A percentile compares a stretch with the other conserved stretches of the same genome.
phyloP scores from a whole-genome alignment of 331 rosid genomes.

The Telfairia occidentalis region DNA sequence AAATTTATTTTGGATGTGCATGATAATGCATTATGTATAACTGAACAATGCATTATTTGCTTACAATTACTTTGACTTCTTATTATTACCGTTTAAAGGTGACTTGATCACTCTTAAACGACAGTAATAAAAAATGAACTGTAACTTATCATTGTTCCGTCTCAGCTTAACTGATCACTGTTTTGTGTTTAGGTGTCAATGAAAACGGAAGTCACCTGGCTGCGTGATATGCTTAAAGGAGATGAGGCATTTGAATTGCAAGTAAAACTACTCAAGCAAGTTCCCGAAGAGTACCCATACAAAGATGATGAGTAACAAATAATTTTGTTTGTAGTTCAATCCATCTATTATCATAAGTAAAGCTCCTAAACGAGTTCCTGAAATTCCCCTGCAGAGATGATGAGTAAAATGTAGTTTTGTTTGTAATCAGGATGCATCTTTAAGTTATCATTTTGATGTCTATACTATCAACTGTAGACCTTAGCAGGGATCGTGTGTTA shows the following conservation, averaged over 20 bases:
- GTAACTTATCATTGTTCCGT: neutral
- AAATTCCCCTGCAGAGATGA: too few species aligned
- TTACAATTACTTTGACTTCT: neutral
- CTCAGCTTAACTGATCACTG: too few species aligned
- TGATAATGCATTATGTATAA: neutral
- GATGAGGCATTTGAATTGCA: slow-evolving; percentile 88
- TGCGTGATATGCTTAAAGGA: slow-evolving; percentile 85
- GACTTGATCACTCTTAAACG: neutral
- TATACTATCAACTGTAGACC: too few species aligned
- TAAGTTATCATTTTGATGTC: too few species aligned
- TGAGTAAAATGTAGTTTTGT: too few species aligned
- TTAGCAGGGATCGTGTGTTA: too few species aligned
- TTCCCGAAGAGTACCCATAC: slow-evolving; percentile 95
- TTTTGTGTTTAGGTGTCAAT: slow-evolving; percentile 51
- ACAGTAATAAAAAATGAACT: neutral
- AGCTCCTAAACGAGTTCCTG: too few species aligned
- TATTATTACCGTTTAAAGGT: neutral
- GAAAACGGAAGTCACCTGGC: slow-evolving; percentile 93
- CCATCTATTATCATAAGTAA: too few species aligned
- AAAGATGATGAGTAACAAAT: slow-evolving; percentile 93
- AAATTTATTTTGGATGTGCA: neutral
- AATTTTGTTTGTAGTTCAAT: too few species aligned
- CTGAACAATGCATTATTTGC: neutral
- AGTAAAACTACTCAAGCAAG: slow-evolving; percentile 88
- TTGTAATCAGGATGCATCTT: too few species aligned